These are phyloP conservation scores for Auricularia auricula-judae DNA, from an alignment of 768 basidiomycete genomes.

Conservation along the genomic window DNA sequence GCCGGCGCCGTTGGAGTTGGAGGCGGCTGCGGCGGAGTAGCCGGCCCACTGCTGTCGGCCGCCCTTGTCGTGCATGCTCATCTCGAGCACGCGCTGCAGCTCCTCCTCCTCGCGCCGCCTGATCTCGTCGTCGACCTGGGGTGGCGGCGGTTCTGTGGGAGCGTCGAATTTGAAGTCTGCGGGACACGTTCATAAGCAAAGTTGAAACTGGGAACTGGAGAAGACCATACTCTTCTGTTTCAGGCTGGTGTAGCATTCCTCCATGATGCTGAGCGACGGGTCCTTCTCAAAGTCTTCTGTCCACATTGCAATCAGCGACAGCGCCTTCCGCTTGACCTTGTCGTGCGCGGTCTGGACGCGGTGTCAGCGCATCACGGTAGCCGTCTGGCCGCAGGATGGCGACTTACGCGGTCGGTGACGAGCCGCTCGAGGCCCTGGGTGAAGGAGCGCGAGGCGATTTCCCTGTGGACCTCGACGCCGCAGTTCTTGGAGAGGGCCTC, in stretches of 20 bases:
- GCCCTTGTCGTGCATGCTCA: slow-evolving; percentile 87
- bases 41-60: slow-evolving; percentile 50
- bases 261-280: slow-evolving; percentile 76
- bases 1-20: slow-evolving; percentile 23
- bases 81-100: slow-evolving; percentile 81
- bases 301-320: slow-evolving; percentile 73
- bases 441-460: slow-evolving; percentile 84
- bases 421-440: slow-evolving; percentile 82
- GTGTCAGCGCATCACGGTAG: neutral
- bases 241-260: slow-evolving; percentile 73
- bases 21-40: slow-evolving; percentile 28
- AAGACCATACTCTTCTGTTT: slow-evolving; percentile 60
- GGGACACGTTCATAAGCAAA: neutral
- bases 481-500: slow-evolving; percentile 93
- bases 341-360: slow-evolving; percentile 70
- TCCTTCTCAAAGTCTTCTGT: slow-evolving; percentile 74
- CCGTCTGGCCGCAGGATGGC: neutral
- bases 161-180: slow-evolving; percentile 64
- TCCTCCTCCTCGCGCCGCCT: slow-evolving; percentile 88
- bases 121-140: slow-evolving; percentile 64
- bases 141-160: slow-evolving; percentile 52
- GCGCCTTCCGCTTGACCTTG: slow-evolving; percentile 68
- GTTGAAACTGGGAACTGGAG: neutral
- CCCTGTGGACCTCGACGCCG: slow-evolving; percentile 64
- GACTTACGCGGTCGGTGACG: slow-evolving; percentile 69